A percentile compares a stretch with the other conserved stretches of the same genome.
Evolutionary conservation across 768 basidiomycete species (phyloP).

Genomic region (Auricularia heimuer): DNA sequence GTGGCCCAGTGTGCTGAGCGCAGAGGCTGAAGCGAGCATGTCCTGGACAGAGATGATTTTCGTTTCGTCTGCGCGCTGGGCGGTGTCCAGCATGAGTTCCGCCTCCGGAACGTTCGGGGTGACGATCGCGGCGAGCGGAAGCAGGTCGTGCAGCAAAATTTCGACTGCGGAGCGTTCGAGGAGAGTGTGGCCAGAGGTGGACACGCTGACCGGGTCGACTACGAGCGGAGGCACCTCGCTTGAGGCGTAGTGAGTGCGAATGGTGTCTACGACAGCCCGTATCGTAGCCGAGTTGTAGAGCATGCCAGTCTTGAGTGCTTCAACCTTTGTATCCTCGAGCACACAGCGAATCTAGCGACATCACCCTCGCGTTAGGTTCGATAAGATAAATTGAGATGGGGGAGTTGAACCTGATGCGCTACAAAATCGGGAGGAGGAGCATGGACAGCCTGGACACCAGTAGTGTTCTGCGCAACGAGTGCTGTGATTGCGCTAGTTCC

Average conservation of each 20-base stretch:
- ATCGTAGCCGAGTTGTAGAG: conserved; percentile 52
- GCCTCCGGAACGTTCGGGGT: conserved; percentile 85
- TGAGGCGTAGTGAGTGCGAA: conserved; percentile 33
- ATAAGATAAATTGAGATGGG: too few species aligned
- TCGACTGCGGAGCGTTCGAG: conserved; percentile 57
- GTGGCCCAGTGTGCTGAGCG: conserved; percentile 39
- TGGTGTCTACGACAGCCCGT: conserved; percentile 37
- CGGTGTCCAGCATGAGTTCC: conserved; percentile 45
- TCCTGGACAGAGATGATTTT: conserved; percentile 40
- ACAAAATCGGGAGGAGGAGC: conserved; percentile 62
- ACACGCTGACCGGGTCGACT: conserved; percentile 86
- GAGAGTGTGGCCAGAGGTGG: conserved; percentile 78
- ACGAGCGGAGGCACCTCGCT: conserved; percentile 43
- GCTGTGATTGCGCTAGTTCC: conserved; percentile 79
- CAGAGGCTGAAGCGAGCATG: conserved; percentile 48
- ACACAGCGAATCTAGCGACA: conserved; percentile 54
- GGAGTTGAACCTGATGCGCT: conserved; percentile 49
- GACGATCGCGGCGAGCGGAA: conserved; percentile 61
- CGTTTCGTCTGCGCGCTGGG: conserved; percentile 15
- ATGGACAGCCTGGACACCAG: conserved; percentile 68
- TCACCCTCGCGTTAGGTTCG: background rate
- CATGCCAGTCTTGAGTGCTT: conserved; percentile 87
- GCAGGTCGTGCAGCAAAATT: conserved; percentile 47
- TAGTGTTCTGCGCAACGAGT: conserved; percentile 82
- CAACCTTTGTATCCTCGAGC: conserved; percentile 57